Percentiles rank a stretch among this genome's conserved stretches.
Evolutionary conservation across 805 yeast species (phyloP).

Genomic region (Kodamaea jinghongensis): DNA sequence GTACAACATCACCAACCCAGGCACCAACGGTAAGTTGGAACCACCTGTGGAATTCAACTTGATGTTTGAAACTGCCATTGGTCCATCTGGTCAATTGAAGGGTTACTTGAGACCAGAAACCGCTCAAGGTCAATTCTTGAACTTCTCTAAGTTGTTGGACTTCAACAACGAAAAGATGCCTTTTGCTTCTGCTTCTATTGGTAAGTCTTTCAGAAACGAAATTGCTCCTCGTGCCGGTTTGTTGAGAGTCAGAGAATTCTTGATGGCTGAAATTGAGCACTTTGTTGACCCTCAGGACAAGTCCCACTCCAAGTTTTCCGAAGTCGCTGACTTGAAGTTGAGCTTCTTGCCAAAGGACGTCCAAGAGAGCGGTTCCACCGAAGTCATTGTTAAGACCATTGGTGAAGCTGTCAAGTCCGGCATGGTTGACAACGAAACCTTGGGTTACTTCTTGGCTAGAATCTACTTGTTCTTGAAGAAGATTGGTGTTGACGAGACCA

Average conservation of each 20-base stretch:
- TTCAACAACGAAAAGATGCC: constrained; percentile 97
- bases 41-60: constrained; percentile 94
- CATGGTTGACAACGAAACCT: constrained; percentile 93
- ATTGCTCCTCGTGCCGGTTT: constrained; percentile 98
- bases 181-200: constrained; percentile 98
- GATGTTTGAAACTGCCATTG: constrained; percentile 99
- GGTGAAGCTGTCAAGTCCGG: constrained; percentile 89
- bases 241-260: constrained; percentile 95
- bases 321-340: constrained; percentile 70
- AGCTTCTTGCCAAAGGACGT: constrained; percentile 81
- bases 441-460: constrained; percentile 95
- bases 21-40: constrained; percentile 79
- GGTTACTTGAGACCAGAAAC: constrained; percentile 98
- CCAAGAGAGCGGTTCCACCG: constrained; percentile 83
- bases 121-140: constrained; percentile 98
- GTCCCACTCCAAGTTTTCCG: constrained; percentile 74
- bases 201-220: constrained; percentile 98
- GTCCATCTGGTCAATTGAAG: constrained; percentile 95
- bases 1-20: constrained; percentile 87
- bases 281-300: constrained; percentile 92
- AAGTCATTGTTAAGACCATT: constrained; percentile 58
- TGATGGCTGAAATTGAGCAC: constrained; percentile 99
- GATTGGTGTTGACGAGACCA: constrained; percentile 83
- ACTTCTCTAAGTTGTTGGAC: constrained; percentile 89
- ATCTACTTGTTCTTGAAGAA: constrained; percentile 78